A percentile compares a stretch with the other conserved stretches of the same genome.
These are phyloP conservation scores for Chara braunii DNA, from an alignment of 139 green algal species.

Conservation along the genomic window DNA sequence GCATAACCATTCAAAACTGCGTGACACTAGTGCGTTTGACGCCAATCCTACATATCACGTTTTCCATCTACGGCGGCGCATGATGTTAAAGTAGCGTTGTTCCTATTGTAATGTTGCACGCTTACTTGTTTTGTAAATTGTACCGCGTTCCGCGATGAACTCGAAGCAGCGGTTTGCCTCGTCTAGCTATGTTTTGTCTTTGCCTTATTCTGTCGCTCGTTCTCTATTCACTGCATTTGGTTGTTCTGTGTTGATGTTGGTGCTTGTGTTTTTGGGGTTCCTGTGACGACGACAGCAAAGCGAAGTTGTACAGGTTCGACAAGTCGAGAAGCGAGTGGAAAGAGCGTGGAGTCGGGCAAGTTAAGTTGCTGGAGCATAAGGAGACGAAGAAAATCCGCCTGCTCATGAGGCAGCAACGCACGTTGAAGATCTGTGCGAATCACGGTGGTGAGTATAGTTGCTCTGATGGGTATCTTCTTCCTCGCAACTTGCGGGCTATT, in stretches of 20 bases:
- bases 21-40: not conserved
- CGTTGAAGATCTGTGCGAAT: constrained; percentile 97
- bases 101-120: too few relatives aligned
- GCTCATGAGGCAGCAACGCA: constrained; percentile 95
- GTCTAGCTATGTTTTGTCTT: constrained; percentile 6
- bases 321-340: constrained; percentile 89
- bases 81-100: not conserved
- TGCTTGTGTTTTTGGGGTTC: constrained; percentile 6
- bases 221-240: constrained; percentile 10
- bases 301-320: constrained; percentile 94
- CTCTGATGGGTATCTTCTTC: too few relatives aligned
- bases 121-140: too few relatives aligned
- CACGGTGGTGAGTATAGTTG: constrained; percentile 7
- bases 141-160: too few relatives aligned
- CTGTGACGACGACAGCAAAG: constrained; percentile 65
- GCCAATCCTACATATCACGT: not conserved
- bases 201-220: not conserved
- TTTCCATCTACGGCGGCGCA: not conserved
- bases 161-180: too few relatives aligned
- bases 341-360: constrained; percentile 83
- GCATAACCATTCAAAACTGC: too few relatives aligned
- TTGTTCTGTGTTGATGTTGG: constrained; percentile 16
- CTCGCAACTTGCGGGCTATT: not conserved
- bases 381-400: constrained; percentile 80
- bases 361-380: constrained; percentile 90